phyloP scores from a whole-genome alignment of 1,284 basidiomycete species.

The Marasmius sp. region DNA sequence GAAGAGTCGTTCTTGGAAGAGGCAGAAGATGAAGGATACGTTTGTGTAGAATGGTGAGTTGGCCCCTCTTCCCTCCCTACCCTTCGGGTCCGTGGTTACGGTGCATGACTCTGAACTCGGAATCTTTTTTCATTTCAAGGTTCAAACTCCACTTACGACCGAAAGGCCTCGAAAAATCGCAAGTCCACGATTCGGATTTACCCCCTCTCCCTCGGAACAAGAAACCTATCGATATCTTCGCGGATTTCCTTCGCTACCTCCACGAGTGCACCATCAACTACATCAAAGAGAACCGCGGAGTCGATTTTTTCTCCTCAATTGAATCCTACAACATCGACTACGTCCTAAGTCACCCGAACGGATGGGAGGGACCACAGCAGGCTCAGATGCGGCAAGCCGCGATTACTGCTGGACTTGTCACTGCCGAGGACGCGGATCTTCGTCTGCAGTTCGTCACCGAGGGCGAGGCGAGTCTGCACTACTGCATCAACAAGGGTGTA shows the following conservation, averaged over 20 bases:
- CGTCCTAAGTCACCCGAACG: conserved; percentile 28
- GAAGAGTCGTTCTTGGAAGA: conserved; percentile 37
- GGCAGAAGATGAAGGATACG: conserved; percentile 28
- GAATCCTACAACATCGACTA: conserved; percentile 16
- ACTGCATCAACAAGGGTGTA: conserved; percentile 40
- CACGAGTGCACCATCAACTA: conserved; percentile 42
- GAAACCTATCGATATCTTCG: conserved; percentile 1
- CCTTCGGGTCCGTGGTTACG: not conserved
- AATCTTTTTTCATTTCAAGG: not conserved
- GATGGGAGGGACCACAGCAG: conserved; percentile 30
- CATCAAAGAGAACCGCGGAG: conserved; percentile 4
- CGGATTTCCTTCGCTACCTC: conserved; percentile 30
- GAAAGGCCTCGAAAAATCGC: not conserved
- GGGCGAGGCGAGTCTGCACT: conserved; percentile 51
- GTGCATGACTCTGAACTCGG: not conserved
- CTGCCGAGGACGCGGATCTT: conserved; percentile 20
- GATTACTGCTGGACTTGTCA: conserved; percentile 21
- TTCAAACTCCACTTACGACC: conserved; percentile 7
- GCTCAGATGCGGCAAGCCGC: conserved; percentile 26
- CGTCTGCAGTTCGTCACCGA: conserved; percentile 49
- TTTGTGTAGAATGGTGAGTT: not conserved
- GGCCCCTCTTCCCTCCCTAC: not conserved
- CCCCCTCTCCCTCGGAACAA: conserved; percentile 6
- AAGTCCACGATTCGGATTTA: not conserved
- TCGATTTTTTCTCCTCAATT: conserved; percentile 12